Evolutionary conservation across 768 basidiomycete species (phyloP).

Genomic region (Tephrocybe sp.): DNA sequence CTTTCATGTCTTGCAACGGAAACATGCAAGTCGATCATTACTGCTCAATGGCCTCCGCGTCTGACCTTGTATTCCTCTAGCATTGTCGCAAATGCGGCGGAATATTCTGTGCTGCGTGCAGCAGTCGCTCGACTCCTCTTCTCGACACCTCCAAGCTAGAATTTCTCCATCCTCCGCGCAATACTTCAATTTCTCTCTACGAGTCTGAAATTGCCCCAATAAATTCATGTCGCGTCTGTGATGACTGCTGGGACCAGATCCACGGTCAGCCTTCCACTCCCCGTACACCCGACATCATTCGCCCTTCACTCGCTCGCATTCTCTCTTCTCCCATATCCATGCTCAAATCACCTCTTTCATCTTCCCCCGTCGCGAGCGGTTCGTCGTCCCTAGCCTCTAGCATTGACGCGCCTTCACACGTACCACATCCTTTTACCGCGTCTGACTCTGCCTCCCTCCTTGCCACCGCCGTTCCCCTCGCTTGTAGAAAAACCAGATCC

Average conservation of each 20-base stretch:
- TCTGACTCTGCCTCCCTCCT: slow-evolving; percentile 22
- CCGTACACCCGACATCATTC: slow-evolving; percentile 35
- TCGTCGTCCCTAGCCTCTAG: slow-evolving; percentile 32
- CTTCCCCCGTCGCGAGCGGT: slow-evolving; percentile 31
- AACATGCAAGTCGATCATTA: slow-evolving; percentile 56
- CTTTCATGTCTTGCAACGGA: slow-evolving; percentile 72
- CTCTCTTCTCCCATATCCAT: slow-evolving; percentile 41
- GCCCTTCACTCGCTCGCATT: slow-evolving; percentile 33
- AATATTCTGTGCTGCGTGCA: slow-evolving; percentile 68
- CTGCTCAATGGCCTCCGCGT: slow-evolving; percentile 13
- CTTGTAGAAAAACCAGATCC: slow-evolving; percentile 27
- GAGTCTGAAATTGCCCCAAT: slow-evolving; percentile 64
- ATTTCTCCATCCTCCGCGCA: slow-evolving; percentile 72
- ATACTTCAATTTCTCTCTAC: slow-evolving; percentile 57
- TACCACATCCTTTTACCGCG: slow-evolving; percentile 18
- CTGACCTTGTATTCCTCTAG: slow-evolving; percentile 36
- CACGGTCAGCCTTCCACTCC: slow-evolving; percentile 54
- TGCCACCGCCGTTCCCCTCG: slow-evolving; percentile 24
- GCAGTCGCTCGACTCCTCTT: slow-evolving; percentile 57
- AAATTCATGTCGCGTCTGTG: slow-evolving; percentile 63
- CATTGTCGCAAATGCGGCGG: slow-evolving; percentile 88
- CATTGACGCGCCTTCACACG: slow-evolving; percentile 12
- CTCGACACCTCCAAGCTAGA: slow-evolving; percentile 71
- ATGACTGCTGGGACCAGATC: slow-evolving; percentile 76
- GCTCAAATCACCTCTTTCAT: slow-evolving; percentile 34